Conservation (phyloP, 306 rosid species). For the Cajanus cajan region DNA sequence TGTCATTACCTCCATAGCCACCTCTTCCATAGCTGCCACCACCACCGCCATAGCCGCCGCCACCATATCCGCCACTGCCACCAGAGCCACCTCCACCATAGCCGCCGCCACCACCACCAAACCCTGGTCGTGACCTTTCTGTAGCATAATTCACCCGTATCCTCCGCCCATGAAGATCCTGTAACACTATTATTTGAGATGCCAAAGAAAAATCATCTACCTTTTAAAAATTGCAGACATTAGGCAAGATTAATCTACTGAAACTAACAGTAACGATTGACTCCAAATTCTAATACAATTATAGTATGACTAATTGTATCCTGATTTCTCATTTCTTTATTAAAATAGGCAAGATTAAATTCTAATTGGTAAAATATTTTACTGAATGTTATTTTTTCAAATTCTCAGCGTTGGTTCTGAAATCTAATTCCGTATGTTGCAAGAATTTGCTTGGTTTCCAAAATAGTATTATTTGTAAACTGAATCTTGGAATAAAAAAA, state of each 20-base stretch:
- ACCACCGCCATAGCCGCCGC: background rate
- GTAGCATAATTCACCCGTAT: constrained; percentile 46
- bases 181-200: constrained; percentile 16
- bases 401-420: background rate
- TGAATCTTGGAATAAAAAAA: background rate
- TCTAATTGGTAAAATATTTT: background rate
- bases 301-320: background rate
- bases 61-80: background rate
- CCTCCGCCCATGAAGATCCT: constrained; percentile 56
- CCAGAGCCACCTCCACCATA: constrained; percentile 27
- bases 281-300: background rate
- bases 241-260: constrained; percentile 10
- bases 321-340: background rate
- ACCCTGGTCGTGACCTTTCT: constrained; percentile 51
- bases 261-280: background rate
- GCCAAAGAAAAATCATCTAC: constrained; percentile 13
- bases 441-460: constrained; percentile 14
- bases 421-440: constrained; percentile 1
- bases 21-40: constrained; percentile 7
- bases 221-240: background rate
- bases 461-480: background rate
- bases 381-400: background rate
- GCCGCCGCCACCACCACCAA: constrained; percentile 33
- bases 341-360: background rate
- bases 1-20: background rate